Evolutionary conservation across 164 flowering plant genomes (phyloP).

Genomic region (Aristolochia contorta): DNA sequence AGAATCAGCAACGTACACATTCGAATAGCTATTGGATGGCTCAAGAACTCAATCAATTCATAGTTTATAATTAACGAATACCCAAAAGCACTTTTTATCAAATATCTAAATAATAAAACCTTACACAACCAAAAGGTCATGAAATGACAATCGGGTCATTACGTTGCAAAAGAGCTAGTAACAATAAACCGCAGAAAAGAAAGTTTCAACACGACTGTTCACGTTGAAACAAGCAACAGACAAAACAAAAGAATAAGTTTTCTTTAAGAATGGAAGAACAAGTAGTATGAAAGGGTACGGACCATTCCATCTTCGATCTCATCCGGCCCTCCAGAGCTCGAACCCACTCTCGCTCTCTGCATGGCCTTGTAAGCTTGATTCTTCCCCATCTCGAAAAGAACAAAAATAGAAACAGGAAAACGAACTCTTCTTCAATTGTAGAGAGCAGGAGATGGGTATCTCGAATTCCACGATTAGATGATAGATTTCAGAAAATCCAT

Average conservation of each 20-base stretch:
- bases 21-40: no score
- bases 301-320: slow-evolving; percentile 98
- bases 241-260: neutral
- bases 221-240: no score
- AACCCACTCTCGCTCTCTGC: slow-evolving; percentile 83
- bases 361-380: slow-evolving; percentile 98
- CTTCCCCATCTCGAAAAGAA: slow-evolving; percentile 63
- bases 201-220: no score
- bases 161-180: no score
- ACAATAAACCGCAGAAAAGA: no score
- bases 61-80: no score
- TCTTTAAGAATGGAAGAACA: neutral
- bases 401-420: slow-evolving; percentile 16
- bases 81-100: no score
- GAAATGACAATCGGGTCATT: no score
- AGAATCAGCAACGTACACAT: no score
- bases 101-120: no score
- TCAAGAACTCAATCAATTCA: no score
- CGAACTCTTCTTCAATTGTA: neutral
- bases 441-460: neutral
- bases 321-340: slow-evolving; percentile 69
- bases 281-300: slow-evolving; percentile 79
- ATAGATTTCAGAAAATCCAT: slow-evolving; percentile 1
- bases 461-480: neutral
- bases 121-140: no score